Evolutionary conservation across 2,329 filamentous ascomycete genomes (phyloP).

Genomic region (Colletotrichum sp.): DNA sequence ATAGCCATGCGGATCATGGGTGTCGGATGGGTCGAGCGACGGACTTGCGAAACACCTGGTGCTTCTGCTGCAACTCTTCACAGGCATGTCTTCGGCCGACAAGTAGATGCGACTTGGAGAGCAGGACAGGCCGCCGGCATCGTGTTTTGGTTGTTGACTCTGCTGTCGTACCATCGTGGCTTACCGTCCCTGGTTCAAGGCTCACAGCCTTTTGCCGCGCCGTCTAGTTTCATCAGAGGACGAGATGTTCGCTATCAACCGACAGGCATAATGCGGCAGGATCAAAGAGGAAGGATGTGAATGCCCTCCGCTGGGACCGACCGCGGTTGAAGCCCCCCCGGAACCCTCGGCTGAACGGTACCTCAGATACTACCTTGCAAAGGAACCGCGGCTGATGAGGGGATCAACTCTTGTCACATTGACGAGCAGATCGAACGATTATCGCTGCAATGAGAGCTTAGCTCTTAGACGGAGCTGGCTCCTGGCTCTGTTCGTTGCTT

Average conservation of each 20-base stretch:
- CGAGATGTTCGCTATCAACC: neutral
- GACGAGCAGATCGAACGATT: neutral
- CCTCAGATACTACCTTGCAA: neutral
- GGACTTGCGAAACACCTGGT: neutral
- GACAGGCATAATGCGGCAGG: neutral
- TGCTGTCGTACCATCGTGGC: neutral
- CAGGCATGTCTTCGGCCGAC: neutral
- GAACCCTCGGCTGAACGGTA: neutral
- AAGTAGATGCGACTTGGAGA: neutral
- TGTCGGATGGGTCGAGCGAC: neutral
- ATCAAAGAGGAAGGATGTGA: neutral
- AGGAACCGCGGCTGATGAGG: neutral
- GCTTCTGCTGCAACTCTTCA: neutral
- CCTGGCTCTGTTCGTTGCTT: neutral
- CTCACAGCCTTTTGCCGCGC: neutral
- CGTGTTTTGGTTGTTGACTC: neutral
- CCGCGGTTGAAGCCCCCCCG: neutral
- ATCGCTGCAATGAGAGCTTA: neutral
- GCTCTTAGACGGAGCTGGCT: neutral
- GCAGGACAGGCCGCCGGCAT: neutral
- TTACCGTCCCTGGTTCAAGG: neutral
- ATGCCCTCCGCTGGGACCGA: neutral
- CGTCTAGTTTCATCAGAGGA: neutral
- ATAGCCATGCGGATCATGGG: neutral
- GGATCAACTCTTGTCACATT: neutral